Evolutionary conservation across 192 early-diverging fungal genomes (phyloP), one percentile per base, ranked within the genome.

Genomic region (Kappamyces sp.): DNA sequence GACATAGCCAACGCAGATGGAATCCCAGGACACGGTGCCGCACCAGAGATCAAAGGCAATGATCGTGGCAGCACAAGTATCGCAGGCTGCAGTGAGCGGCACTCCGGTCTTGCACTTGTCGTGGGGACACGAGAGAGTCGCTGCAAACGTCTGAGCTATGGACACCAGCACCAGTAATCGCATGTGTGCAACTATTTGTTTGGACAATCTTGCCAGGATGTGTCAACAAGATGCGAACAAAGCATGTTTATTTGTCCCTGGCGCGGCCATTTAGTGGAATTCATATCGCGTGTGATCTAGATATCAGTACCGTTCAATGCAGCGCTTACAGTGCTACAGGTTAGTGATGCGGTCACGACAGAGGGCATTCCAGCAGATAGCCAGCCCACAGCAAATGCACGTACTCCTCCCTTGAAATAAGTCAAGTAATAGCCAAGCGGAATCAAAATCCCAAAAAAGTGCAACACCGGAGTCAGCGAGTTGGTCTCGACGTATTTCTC

Each of bases 391-490:
- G 35, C 32, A 58, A 2, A 39, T 10, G 15, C 13, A 66, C 66
- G 50, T 47, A 72, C 67, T 36, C 71, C 75, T 41, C 71, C 71
- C 66, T 70, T 67, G 62, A 72, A 78, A 70, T 78, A 78, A 2
- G 66, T 51, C 39, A 74, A 40, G 67, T 66, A 72, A 73, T 75
- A 79, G 23, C 78, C 72, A 12, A 63, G 46, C 37, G 73, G 72
- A 31, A 80, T 61, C 72, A 76, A 66, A 35, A 74, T 52, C 13
- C 55, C 67, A 9, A 76, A 53, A 66, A 80, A 80, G 78, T 80
- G 78, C 58, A 72, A 40, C 7, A 80, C 47, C 34, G 78, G 78
- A n/a, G 65, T 61, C 49, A 70, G 61, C 8, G 69, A 70, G 70
- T 74, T 66, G 53, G 64, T 62, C 58, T 69, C 74, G 47, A 73